Conservation (phyloP, 306 rosid species). For the Delonix regia region DNA sequence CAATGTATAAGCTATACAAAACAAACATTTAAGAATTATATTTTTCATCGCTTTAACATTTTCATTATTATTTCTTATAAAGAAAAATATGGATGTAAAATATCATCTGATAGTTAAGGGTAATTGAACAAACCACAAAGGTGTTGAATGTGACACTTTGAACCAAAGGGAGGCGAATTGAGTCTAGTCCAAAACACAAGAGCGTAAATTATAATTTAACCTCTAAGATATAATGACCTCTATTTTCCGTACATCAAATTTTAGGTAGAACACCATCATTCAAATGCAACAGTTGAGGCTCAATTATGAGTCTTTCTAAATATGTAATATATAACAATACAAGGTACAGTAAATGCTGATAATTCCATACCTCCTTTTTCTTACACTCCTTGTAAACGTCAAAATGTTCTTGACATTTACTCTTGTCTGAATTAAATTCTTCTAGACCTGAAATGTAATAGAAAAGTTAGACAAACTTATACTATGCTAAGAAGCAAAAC, state of each 20-base stretch:
- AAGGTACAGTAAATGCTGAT: slow-evolving; percentile 11
- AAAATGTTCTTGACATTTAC: slow-evolving; percentile 91
- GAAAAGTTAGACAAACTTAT: slow-evolving; percentile 14
- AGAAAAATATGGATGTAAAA: not conserved
- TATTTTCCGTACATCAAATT: not conserved
- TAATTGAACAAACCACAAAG: not conserved
- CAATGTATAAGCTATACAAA: not conserved
- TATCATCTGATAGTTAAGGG: not conserved
- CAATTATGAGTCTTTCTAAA: slow-evolving; percentile 10
- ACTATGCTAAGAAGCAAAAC: not conserved
- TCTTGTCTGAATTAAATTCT: slow-evolving; percentile 65
- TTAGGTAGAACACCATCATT: slow-evolving; percentile 18
- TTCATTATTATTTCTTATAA: not conserved
- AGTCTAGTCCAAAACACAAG: not conserved
- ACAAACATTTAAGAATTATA: not conserved
- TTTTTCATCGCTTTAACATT: not conserved
- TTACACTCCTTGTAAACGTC: slow-evolving; percentile 95
- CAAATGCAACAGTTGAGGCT: slow-evolving; percentile 23
- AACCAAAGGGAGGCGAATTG: not conserved
- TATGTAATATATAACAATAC: slow-evolving; percentile 14
- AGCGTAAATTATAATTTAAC: not conserved
- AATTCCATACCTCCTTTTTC: slow-evolving; percentile 80
- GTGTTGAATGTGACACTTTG: not conserved
- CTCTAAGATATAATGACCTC: not conserved
- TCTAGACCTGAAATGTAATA: slow-evolving; percentile 70